Percentiles rank a stretch among this genome's conserved stretches.
Conservation (phyloP, 1,284 basidiomycete genomes). For the Apiotrichum sp. region DNA sequence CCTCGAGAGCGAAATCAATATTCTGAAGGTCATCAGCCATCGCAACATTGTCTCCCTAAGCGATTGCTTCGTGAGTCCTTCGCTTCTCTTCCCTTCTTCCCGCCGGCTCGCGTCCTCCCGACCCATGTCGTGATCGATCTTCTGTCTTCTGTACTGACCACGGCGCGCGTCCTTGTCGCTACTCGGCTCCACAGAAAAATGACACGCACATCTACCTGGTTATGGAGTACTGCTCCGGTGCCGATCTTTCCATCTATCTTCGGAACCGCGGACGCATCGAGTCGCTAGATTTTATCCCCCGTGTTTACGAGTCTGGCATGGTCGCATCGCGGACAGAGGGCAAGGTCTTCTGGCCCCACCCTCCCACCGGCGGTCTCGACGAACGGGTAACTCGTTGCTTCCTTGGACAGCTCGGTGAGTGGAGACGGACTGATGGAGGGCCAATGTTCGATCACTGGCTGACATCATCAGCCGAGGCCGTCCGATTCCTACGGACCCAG, state of each 20-base stretch:
- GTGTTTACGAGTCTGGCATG: conserved; percentile 47
- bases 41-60: conserved; percentile 87
- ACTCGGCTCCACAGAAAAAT: conserved; percentile 59
- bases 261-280: conserved; percentile 84
- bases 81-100: neutral
- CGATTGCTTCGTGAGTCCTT: conserved; percentile 66
- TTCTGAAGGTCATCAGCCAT: conserved; percentile 89
- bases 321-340: conserved; percentile 47
- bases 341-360: conserved; percentile 81
- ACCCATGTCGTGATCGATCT: neutral
- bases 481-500: conserved; percentile 82
- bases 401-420: conserved; percentile 78
- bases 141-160: neutral
- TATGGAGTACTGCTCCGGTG: conserved; percentile 95
- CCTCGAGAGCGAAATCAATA: conserved; percentile 93
- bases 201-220: conserved; percentile 93
- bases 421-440: neutral
- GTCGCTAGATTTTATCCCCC: conserved; percentile 70
- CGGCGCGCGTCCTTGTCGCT: conserved; percentile 1
- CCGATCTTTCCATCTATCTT: conserved; percentile 93
- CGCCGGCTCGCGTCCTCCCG: neutral
- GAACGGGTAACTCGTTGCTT: conserved; percentile 89
- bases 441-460: conserved; percentile 4
- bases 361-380: conserved; percentile 79
- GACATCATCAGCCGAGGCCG: conserved; percentile 63